Percentiles rank a stretch among this genome's conserved stretches.
Conservation (phyloP, 2,329 filamentous ascomycete species). For the Stylonectria norvegica region DNA sequence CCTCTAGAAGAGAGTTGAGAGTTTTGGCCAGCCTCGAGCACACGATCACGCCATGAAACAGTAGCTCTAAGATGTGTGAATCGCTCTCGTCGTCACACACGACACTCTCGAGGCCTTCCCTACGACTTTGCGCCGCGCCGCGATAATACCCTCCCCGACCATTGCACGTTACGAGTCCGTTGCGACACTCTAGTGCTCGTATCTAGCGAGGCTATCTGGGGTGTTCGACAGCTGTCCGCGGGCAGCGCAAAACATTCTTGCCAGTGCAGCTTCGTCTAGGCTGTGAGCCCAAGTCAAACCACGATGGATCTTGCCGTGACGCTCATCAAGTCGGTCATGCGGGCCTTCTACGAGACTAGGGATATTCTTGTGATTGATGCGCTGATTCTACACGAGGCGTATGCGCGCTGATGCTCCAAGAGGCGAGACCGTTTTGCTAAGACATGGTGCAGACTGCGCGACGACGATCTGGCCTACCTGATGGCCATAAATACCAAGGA, state of each 20-base stretch:
- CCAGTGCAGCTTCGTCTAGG: background rate
- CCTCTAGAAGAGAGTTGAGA: background rate
- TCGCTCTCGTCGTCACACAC: constrained; percentile 13
- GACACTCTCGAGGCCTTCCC: constrained; percentile 7
- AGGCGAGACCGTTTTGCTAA: constrained; percentile 53
- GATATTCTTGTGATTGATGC: constrained; percentile 84
- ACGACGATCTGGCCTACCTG: constrained; percentile 82
- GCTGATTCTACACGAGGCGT: constrained; percentile 78
- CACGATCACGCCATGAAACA: constrained; percentile 11
- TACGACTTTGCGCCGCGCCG: constrained; percentile 3
- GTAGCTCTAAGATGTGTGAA: constrained; percentile 16
- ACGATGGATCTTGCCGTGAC: constrained; percentile 60
- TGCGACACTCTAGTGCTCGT: no score
- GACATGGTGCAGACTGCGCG: constrained; percentile 72
- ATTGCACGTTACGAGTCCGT: no score
- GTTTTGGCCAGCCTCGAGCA: background rate
- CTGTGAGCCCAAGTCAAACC: constrained; percentile 5
- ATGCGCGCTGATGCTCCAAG: constrained; percentile 34
- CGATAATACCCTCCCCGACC: no score
- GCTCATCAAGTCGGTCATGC: constrained; percentile 80
- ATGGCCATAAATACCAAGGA: constrained; percentile 90
- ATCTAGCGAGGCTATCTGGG: no score
- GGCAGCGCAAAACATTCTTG: constrained; percentile 1
- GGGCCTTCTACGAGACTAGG: constrained; percentile 82
- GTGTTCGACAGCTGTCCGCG: no score